Evolutionary conservation across 177 flowering plant species (phyloP).

Genomic region (Tripterygium wilfordii): DNA sequence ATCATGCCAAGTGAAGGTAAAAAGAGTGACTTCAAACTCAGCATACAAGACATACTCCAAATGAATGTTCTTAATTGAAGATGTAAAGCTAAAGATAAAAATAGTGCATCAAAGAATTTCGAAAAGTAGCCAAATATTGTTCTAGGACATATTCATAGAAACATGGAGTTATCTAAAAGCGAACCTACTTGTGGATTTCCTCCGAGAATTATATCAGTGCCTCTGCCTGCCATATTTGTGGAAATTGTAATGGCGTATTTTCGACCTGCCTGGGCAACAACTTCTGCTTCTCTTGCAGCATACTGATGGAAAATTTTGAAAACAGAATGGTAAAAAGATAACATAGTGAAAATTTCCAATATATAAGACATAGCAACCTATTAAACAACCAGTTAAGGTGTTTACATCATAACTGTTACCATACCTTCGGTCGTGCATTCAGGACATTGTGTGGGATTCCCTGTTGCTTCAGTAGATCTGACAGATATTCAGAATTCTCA

Average conservation of each 20-base stretch:
- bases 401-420: neutral
- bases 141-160: too few species aligned
- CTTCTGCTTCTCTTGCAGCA: conserved; percentile 95
- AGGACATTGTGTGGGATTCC: conserved; percentile 89
- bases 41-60: too few species aligned
- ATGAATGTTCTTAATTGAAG: too few species aligned
- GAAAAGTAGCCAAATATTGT: too few species aligned
- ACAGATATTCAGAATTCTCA: conserved; percentile 86
- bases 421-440: conserved; percentile 95
- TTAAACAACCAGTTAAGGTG: neutral
- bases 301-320: conserved; percentile 39
- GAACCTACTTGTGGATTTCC: conserved; percentile 87
- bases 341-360: neutral
- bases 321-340: conserved; percentile 2
- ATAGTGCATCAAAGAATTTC: too few species aligned
- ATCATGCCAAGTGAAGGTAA: neutral
- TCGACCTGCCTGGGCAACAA: conserved; percentile 93
- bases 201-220: conserved; percentile 96
- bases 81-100: too few species aligned
- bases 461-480: conserved; percentile 59
- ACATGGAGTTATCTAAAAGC: neutral
- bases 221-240: conserved; percentile 99
- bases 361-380: neutral
- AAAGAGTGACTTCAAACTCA: neutral
- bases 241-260: conserved; percentile 92